Base-by-base conservation (phyloP, 495 filamentous ascomycete genomes). In the Xylaria nigripes region DNA sequence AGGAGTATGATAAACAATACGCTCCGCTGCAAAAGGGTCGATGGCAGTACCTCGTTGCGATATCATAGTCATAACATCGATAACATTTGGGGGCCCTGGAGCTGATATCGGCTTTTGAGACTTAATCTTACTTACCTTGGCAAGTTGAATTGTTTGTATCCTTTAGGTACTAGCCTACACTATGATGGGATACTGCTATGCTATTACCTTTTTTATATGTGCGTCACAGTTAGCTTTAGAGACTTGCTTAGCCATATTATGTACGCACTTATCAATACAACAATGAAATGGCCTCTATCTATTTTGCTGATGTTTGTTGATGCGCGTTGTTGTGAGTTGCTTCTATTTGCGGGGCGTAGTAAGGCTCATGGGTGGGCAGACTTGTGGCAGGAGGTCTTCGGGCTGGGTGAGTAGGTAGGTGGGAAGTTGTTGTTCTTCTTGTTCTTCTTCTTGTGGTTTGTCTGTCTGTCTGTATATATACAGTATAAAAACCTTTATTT, bases 151-250 rank as follows among this genome's bases (percentile, higher is more conserved):
- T 21, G 51, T 10, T 48, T 48, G 47, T 47, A 47, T 48, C 1
- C n/a, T 3, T 40, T 18, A 42, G 44, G 30, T 48, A 48, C 24
- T n/a, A n/a, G n/a, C n/a, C n/a, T n/a, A n/a, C n/a, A n/a, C 32
- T 48, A 29, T 34, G 22, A 40, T 18, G 51, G 18, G 23, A 41
- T 43, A 48, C 40, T n/a, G n/a, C n/a, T n/a, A n/a, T n/a, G n/a
- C n/a, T n/a, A n/a, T n/a, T n/a, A n/a, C n/a, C n/a, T n/a, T n/a
- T n/a, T n/a, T n/a, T 30, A 32, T 44, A 40, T 54, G 51, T 47
- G 22, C 23, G 32, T 22, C 22, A 54, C 46, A 54, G 21, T 32
- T 53, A 52, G 27, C 23, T 40, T 43, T 21, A n/a, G 48, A 51
- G 24, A 30, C 36, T 51, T 46, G 38, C 13, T 12, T 49, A 23